Base-by-base conservation (phyloP, 768 basidiomycete species). In the Gloeostereum incarnatum region DNA sequence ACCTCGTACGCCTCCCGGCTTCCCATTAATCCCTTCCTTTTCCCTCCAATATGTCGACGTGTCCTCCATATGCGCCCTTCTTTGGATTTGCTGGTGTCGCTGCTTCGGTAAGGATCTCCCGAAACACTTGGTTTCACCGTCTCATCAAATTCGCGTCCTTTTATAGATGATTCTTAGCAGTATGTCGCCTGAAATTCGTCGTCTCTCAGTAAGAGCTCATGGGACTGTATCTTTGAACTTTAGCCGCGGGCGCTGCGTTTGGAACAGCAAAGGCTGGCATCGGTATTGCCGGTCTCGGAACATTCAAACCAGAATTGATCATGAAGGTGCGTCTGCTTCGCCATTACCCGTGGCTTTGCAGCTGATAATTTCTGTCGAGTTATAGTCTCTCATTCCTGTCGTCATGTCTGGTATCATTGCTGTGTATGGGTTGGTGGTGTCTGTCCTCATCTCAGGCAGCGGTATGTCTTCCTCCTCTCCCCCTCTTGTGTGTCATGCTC, bases 331-430 rank as follows among this genome's bases (percentile, higher is more conserved):
- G 69, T 52, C 16, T 20, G 11, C 21, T 31, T 30, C 14, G 23
- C 22, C 16, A 17, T 38, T 31, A 29, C 20, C 22, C 13, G 26
- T 20, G n/a, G n/a, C n/a, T 13, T 14, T 22, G 30, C 18, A 24
- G 22, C 41, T 40, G 18, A 43, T 22, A 31, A 22, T 20, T 17
- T 25, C 13, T 30, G 11, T 23, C 13, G 45, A 9, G 19, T 21
- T 19, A 23, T 50, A 93, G 90, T 93, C 90, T 11, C 71, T 96
- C 38, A 91, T 97, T 46, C 93, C 93, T 3, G 92, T 96, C 24
- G 91, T 98, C 58, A 96, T 97, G 92, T 87, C 90, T 41, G 92
- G 93, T 63, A 96, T 96, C 59, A 93, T 96, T 48, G 92, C 93
- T 21, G 93, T 98, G 25, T 98, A 97, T 54, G 93, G 93, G 6